Percentiles rank a stretch among this genome's conserved stretches.
These are phyloP conservation scores for Deinandra increscens DNA, from an alignment of 129 eudicot species.

Conservation along the genomic window DNA sequence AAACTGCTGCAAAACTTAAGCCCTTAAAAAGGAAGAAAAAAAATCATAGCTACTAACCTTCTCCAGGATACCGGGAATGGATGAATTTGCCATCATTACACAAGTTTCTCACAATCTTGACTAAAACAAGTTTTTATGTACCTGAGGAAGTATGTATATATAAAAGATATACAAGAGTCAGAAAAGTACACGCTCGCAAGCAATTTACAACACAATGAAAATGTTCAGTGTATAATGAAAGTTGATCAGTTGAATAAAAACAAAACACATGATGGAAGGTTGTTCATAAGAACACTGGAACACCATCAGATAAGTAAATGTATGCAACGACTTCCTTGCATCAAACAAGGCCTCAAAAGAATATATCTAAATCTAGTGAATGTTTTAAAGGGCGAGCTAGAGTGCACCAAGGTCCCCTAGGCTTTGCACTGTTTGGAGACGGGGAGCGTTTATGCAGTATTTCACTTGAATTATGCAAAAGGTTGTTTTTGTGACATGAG, in stretches of 20 bases:
- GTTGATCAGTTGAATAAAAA: not conserved
- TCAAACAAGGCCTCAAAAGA: not conserved
- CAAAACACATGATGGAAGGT: not conserved
- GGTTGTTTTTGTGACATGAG: not conserved
- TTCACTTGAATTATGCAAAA: not conserved
- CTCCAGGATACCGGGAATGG: slow-evolving; percentile 81
- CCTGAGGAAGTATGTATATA: slow-evolving; percentile 19
- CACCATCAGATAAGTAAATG: not conserved
- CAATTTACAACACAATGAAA: not conserved
- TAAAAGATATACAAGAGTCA: not conserved
- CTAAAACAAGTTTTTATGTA: too few relatives aligned
- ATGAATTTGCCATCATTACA: slow-evolving; percentile 69
- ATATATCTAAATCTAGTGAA: not conserved
- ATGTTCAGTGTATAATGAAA: not conserved
- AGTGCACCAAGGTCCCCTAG: too few relatives aligned
- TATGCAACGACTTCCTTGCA: slow-evolving; percentile 1
- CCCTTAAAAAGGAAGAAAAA: not conserved
- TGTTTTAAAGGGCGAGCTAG: not conserved
- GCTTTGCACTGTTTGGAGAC: not conserved
- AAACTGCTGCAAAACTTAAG: not conserved
- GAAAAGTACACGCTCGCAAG: not conserved
- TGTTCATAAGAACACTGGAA: not conserved
- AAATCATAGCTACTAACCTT: slow-evolving; percentile 51
- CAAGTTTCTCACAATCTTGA: slow-evolving; percentile 10
- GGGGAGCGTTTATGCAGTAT: not conserved